Base-by-base conservation (phyloP, 805 yeast genomes). In the Maudiozyma barnettii region DNA sequence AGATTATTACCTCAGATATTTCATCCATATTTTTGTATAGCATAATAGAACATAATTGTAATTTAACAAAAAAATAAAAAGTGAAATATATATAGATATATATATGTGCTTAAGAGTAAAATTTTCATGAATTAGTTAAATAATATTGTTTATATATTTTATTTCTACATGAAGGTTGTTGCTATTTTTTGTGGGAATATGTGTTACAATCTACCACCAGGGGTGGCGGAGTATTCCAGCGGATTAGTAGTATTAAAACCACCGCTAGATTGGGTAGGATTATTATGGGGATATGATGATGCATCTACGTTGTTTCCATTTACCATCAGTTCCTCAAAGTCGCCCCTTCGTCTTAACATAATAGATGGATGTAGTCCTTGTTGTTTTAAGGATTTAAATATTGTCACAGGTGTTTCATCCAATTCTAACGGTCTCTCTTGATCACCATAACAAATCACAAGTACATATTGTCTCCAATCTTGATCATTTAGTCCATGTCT, bases 391-490 rank as follows among this genome's bases (percentile, higher is more conserved):
- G 84, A 95, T 63, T 87, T 84, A 61, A 88, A 87, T 9, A 89
- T 81, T 35, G 77, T 70, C 7, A 91, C 95, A 0, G 99, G 99
- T 62, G 80, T 84, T 59, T 91, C 99, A 23, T 87, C 86, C 52
- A 85, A 71, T 36, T 84, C 86, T 42, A 93, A 66, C 9, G 89
- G 78, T 26, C 96, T 70, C 60, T 91, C 97, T 58, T 84, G 84
- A 61, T 89, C 96, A 21, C 93, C 96, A 60, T 87, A 89, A 60
- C 95, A 84, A 14, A 91, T 84, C 16, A 90, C 89, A 45, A 91
- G 69, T 2, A 90, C 95, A 61, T 89, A 91, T 57, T 87, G 84
- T 45, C 84, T 75, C 90, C 96, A 85, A 59, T 88, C 96, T 45
- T 78, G 82, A 30, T 79, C 77, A 41, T 79, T 80, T 43, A 91